Conservation (phyloP, 139 green algal genomes). For the Chlamydomonas incerta region DNA sequence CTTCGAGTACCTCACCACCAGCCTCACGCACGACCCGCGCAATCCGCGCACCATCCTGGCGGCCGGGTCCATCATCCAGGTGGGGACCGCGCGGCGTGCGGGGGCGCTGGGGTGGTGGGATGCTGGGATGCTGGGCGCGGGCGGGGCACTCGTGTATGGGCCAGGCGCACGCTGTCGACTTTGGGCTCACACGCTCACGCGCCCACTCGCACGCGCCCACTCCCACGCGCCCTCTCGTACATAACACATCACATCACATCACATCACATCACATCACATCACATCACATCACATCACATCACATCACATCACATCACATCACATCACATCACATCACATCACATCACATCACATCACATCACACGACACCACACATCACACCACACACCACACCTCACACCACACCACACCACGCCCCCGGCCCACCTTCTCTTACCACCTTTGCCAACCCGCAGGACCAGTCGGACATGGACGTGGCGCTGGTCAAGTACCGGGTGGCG, state of each 20-base stretch:
- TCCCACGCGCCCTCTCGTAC: no score
- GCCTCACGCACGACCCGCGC: conserved; percentile 72
- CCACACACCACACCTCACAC: no score
- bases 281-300: no score
- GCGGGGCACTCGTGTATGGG: background rate
- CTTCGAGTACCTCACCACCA: conserved; percentile 78
- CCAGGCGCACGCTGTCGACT: no score
- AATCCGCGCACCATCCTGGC: conserved; percentile 84
- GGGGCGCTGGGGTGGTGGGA: background rate
- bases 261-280: no score
- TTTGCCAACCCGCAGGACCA: conserved; percentile 77
- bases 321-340: no score
- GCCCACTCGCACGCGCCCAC: no score
- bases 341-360: no score
- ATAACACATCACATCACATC: no score
- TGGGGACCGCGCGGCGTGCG: background rate
- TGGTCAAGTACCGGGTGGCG: conserved; percentile 87
- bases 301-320: no score
- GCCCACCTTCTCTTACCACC: background rate
- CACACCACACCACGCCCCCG: no score
- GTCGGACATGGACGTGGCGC: conserved; percentile 81
- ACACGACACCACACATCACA: background rate
- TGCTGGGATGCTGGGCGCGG: background rate
- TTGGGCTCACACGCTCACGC: no score
- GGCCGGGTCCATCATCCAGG: conserved; percentile 83